Conservation (phyloP, 345 rosid genomes). For the Citrus mangshanensis region DNA sequence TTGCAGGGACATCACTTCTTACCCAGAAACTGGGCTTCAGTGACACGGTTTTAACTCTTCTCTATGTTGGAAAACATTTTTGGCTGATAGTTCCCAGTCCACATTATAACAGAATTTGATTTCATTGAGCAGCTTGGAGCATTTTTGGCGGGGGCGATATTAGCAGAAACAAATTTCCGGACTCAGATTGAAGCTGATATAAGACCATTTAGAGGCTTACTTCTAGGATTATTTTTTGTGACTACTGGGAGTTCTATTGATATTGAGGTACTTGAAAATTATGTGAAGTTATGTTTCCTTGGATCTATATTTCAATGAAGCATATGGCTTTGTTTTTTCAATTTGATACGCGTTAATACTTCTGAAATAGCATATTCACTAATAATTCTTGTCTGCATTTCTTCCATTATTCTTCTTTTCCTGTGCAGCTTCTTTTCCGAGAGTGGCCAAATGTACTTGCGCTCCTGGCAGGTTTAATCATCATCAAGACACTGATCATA, state of each 20-base stretch:
- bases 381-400: conserved; percentile 1
- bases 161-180: conserved; percentile 94
- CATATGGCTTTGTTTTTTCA: background rate
- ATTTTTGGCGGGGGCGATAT: conserved; percentile 89
- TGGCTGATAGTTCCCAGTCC: conserved; percentile 7
- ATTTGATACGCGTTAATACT: background rate
- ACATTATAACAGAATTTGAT: conserved; percentile 9
- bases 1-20: conserved; percentile 87
- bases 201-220: conserved; percentile 94
- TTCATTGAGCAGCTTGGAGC: conserved; percentile 81
- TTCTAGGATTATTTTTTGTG: conserved; percentile 92
- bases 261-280: conserved; percentile 55
- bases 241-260: conserved; percentile 96
- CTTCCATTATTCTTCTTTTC: conserved; percentile 3
- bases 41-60: conserved; percentile 64
- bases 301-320: background rate
- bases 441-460: conserved; percentile 97
- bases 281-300: background rate
- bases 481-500: conserved; percentile 85
- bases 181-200: conserved; percentile 99
- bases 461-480: conserved; percentile 83
- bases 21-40: conserved; percentile 95
- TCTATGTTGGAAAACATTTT: conserved; percentile 4
- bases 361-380: background rate
- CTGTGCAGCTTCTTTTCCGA: conserved; percentile 67